Evolutionary conservation across 495 filamentous ascomycete genomes (phyloP).

Genomic region (Aspergillus incahuasiensis): DNA sequence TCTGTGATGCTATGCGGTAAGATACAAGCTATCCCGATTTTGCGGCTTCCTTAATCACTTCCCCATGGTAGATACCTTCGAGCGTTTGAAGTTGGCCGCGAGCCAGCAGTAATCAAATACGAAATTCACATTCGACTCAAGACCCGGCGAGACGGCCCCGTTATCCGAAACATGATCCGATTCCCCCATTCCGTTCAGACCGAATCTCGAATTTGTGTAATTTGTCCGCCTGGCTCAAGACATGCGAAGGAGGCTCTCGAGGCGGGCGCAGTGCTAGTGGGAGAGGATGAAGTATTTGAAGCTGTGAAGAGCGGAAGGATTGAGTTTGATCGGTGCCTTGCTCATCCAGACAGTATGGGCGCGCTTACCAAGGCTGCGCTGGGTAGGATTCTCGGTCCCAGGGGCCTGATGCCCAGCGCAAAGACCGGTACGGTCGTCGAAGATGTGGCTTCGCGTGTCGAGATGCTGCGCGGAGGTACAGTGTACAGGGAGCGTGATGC

Average conservation of each 20-base stretch:
- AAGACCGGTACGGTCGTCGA: conserved; percentile 86
- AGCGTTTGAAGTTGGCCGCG: conserved; percentile 82
- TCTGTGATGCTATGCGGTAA: conserved; percentile 94
- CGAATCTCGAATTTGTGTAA: conserved; percentile 78
- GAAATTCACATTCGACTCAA: conserved; percentile 77
- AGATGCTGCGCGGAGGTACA: conserved; percentile 74
- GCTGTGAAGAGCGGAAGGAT: conserved; percentile 67
- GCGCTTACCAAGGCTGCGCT: conserved; percentile 72
- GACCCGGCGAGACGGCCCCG: conserved; percentile 74
- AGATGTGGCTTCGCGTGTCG: conserved; percentile 64
- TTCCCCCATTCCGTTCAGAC: conserved; percentile 87
- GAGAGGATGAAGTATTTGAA: conserved; percentile 81
- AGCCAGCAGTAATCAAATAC: conserved; percentile 72
- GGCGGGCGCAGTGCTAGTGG: conserved; percentile 75
- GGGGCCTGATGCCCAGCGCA: conserved; percentile 82
- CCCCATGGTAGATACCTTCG: conserved; percentile 66
- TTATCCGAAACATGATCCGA: conserved; percentile 79
- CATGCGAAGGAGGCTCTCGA: conserved; percentile 62
- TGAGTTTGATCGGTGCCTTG: conserved; percentile 84
- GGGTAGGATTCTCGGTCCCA: conserved; percentile 78
- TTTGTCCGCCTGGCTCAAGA: conserved; percentile 72
- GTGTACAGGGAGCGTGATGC: conserved; percentile 83
- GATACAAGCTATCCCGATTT: not conserved
- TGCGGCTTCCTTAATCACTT: conserved; percentile 14
- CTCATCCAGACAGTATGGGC: conserved; percentile 69